Percentiles rank a stretch among this genome's conserved stretches.
These are phyloP conservation scores for Cordyceps pruinosa DNA, from an alignment of 2,329 filamentous ascomycete species.

Conservation along the genomic window DNA sequence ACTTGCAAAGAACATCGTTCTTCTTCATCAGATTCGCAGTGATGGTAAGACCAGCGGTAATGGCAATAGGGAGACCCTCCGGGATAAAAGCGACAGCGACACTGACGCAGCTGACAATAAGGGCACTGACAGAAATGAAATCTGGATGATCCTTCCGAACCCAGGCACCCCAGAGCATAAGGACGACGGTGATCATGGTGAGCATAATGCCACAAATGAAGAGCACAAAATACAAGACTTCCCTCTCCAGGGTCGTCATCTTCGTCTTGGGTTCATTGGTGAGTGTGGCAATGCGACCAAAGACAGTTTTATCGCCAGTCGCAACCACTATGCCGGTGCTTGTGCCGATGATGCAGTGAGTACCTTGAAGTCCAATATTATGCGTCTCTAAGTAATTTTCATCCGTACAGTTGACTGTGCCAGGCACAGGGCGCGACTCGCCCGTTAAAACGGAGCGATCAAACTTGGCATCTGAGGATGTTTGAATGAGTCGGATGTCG, in stretches of 20 bases:
- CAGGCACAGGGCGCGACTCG: constrained; percentile 58
- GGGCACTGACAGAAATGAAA: constrained; percentile 64
- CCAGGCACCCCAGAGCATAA: constrained; percentile 65
- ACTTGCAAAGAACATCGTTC: constrained; percentile 74
- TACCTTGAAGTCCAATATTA: constrained; percentile 72
- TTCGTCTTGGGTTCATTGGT: constrained; percentile 62
- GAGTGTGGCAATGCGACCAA: constrained; percentile 67
- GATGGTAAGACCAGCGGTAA: constrained; percentile 66
- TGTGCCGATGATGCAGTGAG: constrained; percentile 65
- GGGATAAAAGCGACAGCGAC: constrained; percentile 72
- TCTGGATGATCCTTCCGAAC: constrained; percentile 57
- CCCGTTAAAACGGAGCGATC: constrained; percentile 67
- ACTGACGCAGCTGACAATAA: constrained; percentile 68
- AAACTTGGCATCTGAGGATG: constrained; percentile 63
- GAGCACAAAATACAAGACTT: constrained; percentile 65
- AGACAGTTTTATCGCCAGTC: constrained; percentile 66
- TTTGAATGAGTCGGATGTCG: constrained; percentile 63
- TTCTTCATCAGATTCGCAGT: constrained; percentile 70
- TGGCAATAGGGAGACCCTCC: constrained; percentile 63
- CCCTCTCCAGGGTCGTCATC: constrained; percentile 63
- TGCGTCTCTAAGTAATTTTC: constrained; percentile 70
- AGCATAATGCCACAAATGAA: constrained; percentile 64
- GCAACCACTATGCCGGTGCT: constrained; percentile 62
- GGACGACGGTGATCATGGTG: constrained; percentile 55
- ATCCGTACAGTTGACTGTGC: constrained; percentile 59